phyloP scores from a whole-genome alignment of 306 rosid genomes.

The Glycyrrhiza uralensis region DNA sequence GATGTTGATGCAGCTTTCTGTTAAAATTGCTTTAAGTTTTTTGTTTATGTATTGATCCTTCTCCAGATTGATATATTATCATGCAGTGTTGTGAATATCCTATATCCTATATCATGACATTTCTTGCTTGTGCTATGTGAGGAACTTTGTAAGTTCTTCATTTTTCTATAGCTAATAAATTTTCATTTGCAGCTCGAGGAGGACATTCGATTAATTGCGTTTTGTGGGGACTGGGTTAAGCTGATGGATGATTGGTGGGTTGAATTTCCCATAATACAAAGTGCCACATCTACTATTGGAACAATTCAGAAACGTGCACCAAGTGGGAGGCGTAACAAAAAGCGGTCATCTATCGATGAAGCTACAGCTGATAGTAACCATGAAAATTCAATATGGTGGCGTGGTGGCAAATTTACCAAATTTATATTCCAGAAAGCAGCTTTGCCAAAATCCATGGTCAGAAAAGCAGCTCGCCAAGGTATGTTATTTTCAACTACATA shows the following conservation, averaged over 20 bases:
- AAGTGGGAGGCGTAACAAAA: constrained; percentile 63
- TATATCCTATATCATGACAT: neutral
- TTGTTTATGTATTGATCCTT: neutral
- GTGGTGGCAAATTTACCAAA: constrained; percentile 68
- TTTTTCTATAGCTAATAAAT: constrained; percentile 22
- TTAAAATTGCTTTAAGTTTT: neutral
- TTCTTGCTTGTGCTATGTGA: constrained; percentile 5
- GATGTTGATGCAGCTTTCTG: neutral
- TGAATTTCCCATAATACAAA: constrained; percentile 59
- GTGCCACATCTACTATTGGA: constrained; percentile 49
- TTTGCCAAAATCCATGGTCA: constrained; percentile 54
- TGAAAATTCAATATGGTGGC: constrained; percentile 75
- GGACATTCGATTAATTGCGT: constrained; percentile 59
- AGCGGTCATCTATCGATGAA: constrained; percentile 61
- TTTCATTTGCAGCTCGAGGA: constrained; percentile 78
- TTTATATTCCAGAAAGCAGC: constrained; percentile 72
- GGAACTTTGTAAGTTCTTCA: constrained; percentile 2
- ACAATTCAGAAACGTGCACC: constrained; percentile 69
- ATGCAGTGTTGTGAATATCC: neutral
- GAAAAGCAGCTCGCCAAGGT: constrained; percentile 89
- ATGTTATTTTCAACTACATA: constrained; percentile 17
- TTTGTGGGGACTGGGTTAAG: constrained; percentile 81
- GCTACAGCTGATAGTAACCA: constrained; percentile 38
- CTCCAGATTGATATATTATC: neutral
- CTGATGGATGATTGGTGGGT: constrained; percentile 73